A percentile compares a stretch with the other conserved stretches of the same genome.
Conservation (phyloP, 371 early-diverging fungal species). For the Mortierella sp. region DNA sequence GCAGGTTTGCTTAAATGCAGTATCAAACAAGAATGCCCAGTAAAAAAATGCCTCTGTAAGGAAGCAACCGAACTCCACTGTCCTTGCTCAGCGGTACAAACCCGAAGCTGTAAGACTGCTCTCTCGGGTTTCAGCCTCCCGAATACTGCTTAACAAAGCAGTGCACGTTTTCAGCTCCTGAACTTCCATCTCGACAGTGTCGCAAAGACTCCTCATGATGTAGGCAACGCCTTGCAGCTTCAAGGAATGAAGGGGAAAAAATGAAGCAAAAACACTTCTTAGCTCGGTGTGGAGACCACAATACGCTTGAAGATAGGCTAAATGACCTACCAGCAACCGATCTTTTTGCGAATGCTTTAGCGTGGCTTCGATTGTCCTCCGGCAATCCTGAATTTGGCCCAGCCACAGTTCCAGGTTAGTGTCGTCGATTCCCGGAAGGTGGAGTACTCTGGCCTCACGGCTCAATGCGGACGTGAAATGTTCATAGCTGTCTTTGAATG, state of each 20-base stretch:
- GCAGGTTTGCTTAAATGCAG: too few species aligned
- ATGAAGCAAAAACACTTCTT: too few species aligned
- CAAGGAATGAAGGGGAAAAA: too few species aligned
- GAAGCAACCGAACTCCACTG: background rate
- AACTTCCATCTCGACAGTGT: constrained; percentile 21
- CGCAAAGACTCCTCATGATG: constrained; percentile 13
- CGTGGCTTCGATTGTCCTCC: constrained; percentile 5
- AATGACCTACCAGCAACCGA: constrained; percentile 17
- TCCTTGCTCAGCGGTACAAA: background rate
- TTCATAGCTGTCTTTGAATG: constrained; percentile 18
- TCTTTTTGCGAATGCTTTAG: background rate
- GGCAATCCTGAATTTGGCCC: constrained; percentile 25
- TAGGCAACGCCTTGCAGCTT: constrained; percentile 26
- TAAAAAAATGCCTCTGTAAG: background rate
- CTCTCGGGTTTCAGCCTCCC: constrained; percentile 20
- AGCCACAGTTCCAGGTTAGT: constrained; percentile 26
- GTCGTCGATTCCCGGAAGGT: constrained; percentile 16
- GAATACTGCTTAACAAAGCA: constrained; percentile 11
- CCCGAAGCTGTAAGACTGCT: constrained; percentile 14
- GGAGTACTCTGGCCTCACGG: constrained; percentile 11
- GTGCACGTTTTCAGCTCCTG: constrained; percentile 26
- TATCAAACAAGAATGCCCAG: too few species aligned
- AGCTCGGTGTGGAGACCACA: too few species aligned
- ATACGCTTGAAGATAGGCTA: too few species aligned
- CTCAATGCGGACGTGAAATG: constrained; percentile 12